Base-by-base conservation (phyloP, 805 yeast genomes). In the Torulaspora delbrueckii region DNA sequence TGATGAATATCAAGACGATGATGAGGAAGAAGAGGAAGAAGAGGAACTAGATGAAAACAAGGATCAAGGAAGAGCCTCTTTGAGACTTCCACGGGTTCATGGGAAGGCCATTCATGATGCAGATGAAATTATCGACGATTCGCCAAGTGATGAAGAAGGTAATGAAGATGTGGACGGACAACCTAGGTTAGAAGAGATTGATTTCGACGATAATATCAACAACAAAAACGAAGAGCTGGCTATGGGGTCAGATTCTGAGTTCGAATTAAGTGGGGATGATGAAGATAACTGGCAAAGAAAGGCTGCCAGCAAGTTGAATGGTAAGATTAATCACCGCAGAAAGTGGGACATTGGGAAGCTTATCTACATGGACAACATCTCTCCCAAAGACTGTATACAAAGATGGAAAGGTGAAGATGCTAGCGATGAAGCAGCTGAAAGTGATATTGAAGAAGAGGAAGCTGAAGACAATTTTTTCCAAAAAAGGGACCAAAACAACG, bases 261-360 rank as follows among this genome's bases (percentile, higher is more conserved):
- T 77, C 30, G 72, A 66, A 36, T 67, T 66, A 19, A 69, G 65
- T 32, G 76, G 68, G 5, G 70, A 63, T 8, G 69, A 61, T 33
- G 67, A 61, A 5, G 68, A 62, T 14, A 47, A 51, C 10, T 71
- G 73, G 67, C 62, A 62, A 39, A 52, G 60, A 30, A 24, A 51
- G 8, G 71, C 84, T 32, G 96, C 96, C 1, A 62, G 79, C 4
- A 81, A 75, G 55, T 70, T 86, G 47, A 71, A 77, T 50, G 77
- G 83, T n/a, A 53, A 76, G 4, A 60, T 68, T 47, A 70, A 66
- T 60, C 57, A 53, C 37, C 73, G 68, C 56, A 77, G 73, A 66
- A 72, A 70, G 47, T 86, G 95, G 90, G 86, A 91, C 63, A 78
- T 91, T 50, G 81, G 83, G 55, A 86, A 85, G 59, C 69, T 91